Base-by-base conservation (phyloP, 2,329 filamentous ascomycete genomes). In the Parastagonospora nodorum region DNA sequence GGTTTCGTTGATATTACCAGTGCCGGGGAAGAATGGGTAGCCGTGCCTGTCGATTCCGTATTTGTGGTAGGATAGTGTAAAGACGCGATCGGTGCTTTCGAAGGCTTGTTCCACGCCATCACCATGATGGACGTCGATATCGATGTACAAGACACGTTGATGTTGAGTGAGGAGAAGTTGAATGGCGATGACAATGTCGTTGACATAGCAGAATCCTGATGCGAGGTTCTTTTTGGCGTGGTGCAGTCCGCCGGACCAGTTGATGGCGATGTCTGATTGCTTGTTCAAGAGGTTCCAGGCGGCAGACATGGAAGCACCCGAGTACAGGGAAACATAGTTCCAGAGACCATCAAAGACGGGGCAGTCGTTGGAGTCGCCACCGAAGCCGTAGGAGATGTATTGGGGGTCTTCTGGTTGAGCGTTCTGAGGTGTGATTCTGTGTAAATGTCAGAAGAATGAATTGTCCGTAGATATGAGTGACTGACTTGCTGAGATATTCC, bases 181-280 rank as follows among this genome's bases (percentile, higher is more conserved):
- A 63, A 97, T 94, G 31, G 89, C 91, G 40, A 99, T 83, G 50
- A 97, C 94, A 65, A 97, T 97, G 74, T 99, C 94, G 74, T 99
- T 99, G 77, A 97, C 92, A 77, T 99, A 99, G 78, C 94, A 99
- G 75, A 99, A 99, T 0, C 94, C 94, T 11, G 89, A 93, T 0
- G 94, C 93, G 75, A 96, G 92, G 45, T 88, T 85, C 71, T 93
- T 94, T 75, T 97, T 97, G 39, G 94, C 94, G 69, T 99, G 94
- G 74, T 99, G 94, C 28, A 99, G 83, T 9, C 94, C 94, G 31
- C 94, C 94, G 14, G 92, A 94, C 94, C 94, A 99, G 66, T 96
- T 95, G 68, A 99, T 92, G 48, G 94, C 94, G 69, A 99, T 97
- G 68, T 97, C 90, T 28, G 92, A 91, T 75, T 96, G 89, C 41